A percentile compares a stretch with the other conserved stretches of the same genome.
These are phyloP conservation scores for Aotearoamyces nothofagi DNA, from an alignment of 2,329 filamentous ascomycete genomes.

Conservation along the genomic window DNA sequence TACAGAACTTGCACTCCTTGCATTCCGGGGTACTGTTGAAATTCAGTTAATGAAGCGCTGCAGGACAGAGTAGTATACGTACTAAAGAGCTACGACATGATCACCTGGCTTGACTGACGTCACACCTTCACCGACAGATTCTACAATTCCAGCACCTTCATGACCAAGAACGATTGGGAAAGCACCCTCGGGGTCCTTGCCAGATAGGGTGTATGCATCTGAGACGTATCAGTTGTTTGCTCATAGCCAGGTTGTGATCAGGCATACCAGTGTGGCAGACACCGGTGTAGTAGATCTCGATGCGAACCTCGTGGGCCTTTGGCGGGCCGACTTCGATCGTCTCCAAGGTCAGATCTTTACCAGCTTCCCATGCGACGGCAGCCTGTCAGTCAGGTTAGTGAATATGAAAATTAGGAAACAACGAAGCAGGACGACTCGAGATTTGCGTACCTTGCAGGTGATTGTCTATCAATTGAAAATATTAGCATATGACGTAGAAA, in stretches of 20 bases:
- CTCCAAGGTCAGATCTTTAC: slow-evolving; percentile 77
- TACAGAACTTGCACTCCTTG: slow-evolving; percentile 98
- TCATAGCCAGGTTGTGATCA: slow-evolving; percentile 14
- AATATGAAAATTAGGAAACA: no score
- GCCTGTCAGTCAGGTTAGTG: slow-evolving; percentile 35
- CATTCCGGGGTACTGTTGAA: slow-evolving; percentile 76
- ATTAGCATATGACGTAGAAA: no score
- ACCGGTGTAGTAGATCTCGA: slow-evolving; percentile 93
- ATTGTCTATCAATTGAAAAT: slow-evolving; percentile 81
- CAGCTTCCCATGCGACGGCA: slow-evolving; percentile 93
- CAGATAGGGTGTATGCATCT: slow-evolving; percentile 90
- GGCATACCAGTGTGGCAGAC: slow-evolving; percentile 87
- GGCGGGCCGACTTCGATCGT: slow-evolving; percentile 86
- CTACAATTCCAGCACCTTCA: slow-evolving; percentile 82
- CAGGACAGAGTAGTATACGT: slow-evolving; percentile 21
- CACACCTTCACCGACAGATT: slow-evolving; percentile 88
- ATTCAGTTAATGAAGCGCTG: slow-evolving; percentile 5
- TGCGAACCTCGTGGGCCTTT: slow-evolving; percentile 85
- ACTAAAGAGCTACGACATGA: slow-evolving; percentile 82
- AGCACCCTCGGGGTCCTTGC: slow-evolving; percentile 92
- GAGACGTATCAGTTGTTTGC: slow-evolving; percentile 4
- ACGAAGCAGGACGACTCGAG: no score
- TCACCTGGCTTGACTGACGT: slow-evolving; percentile 89
- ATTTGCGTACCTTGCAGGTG: slow-evolving; percentile 56
- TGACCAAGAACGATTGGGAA: slow-evolving; percentile 84